Conservation (phyloP, 345 rosid genomes). For the Eucalyptus decipiens region DNA sequence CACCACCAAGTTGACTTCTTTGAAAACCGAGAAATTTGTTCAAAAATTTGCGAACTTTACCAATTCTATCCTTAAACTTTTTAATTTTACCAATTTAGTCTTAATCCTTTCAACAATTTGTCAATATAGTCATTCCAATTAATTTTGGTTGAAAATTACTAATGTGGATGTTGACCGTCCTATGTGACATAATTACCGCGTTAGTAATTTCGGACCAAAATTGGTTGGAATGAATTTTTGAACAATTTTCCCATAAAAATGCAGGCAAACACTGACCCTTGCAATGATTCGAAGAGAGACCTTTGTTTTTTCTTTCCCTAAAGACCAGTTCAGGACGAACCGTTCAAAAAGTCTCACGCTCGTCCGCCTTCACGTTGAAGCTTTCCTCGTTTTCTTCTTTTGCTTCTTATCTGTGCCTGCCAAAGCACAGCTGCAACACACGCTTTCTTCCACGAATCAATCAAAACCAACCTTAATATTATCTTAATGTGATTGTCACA, state of each 20-base stretch:
- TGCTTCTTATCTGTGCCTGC: neutral
- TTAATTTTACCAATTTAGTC: neutral
- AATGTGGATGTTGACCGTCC: too few relatives aligned
- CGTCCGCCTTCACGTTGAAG: neutral
- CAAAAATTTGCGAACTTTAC: accelerated
- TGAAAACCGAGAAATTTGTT: neutral
- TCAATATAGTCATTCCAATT: neutral
- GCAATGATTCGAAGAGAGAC: neutral
- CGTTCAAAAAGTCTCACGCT: neutral
- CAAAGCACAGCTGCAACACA: neutral
- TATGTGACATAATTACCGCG: too few relatives aligned
- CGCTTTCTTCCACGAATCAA: neutral
- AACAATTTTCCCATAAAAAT: neutral
- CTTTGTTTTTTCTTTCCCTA: neutral
- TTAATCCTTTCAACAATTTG: neutral
- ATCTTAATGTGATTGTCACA: neutral
- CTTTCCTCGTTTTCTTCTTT: neutral
- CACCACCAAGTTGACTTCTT: neutral
- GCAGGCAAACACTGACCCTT: neutral
- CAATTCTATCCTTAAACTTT: neutral
- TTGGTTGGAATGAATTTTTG: neutral
- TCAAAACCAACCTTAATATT: neutral
- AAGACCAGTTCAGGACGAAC: neutral
- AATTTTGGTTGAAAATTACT: neutral
- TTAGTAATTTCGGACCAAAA: too few relatives aligned